These are phyloP conservation scores for Cystobasidium sp. DNA, from an alignment of 1,284 basidiomycete genomes.

Conservation along the genomic window DNA sequence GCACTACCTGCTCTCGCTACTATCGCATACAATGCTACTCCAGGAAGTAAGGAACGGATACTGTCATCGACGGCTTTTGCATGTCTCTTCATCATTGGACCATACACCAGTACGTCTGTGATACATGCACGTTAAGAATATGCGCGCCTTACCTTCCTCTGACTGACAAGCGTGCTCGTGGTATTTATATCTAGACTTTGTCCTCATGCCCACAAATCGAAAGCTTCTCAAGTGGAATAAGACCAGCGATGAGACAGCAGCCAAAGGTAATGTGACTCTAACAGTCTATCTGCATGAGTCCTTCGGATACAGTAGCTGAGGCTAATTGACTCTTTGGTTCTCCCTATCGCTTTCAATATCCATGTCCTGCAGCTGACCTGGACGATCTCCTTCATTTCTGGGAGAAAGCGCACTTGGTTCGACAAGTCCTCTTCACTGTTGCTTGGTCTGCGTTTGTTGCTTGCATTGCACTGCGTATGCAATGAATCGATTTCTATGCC, in stretches of 20 bases:
- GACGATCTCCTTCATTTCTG: not conserved
- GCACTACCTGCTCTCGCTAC: conserved; percentile 12
- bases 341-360: not conserved
- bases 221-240: conserved; percentile 18
- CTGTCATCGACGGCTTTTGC: not conserved
- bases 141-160: too few species aligned
- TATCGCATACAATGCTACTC: conserved; percentile 8
- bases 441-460: conserved; percentile 15
- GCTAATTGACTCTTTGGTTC: not conserved
- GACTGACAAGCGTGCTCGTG: not conserved
- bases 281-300: not conserved
- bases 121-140: too few species aligned
- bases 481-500: not conserved
- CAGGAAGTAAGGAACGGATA: not conserved
- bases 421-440: conserved; percentile 1
- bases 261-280: not conserved
- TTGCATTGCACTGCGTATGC: conserved; percentile 2
- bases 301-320: too few species aligned
- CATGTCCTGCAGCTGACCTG: not conserved
- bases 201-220: conserved; percentile 19
- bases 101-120: conserved; percentile 5
- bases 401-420: conserved; percentile 10
- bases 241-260: conserved; percentile 5
- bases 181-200: not conserved
- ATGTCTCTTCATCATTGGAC: conserved; percentile 7